Percentiles rank a stretch among this genome's conserved stretches.
phyloP scores from a whole-genome alignment of 2,329 filamentous ascomycete species.

The Akanthomyces dipterigenus region DNA sequence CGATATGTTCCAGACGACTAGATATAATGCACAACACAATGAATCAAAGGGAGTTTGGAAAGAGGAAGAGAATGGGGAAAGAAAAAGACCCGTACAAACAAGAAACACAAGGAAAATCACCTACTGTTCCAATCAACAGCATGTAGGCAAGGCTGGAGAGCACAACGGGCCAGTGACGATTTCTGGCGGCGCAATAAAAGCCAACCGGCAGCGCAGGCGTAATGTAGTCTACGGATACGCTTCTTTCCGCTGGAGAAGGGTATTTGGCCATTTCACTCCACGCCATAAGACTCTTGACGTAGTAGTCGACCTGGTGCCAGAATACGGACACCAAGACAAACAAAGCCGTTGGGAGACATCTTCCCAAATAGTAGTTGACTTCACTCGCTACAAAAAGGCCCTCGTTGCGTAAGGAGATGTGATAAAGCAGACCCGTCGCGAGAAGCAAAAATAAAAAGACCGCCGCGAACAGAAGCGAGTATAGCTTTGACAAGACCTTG shows the following conservation, averaged over 20 bases:
- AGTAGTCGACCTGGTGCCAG: constrained; percentile 26
- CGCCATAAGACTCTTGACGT: constrained; percentile 21
- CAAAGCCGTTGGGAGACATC: constrained; percentile 20
- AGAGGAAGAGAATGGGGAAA: no score
- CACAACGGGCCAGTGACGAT: constrained; percentile 20
- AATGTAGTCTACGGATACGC: constrained; percentile 24
- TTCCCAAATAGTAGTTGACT: constrained; percentile 18
- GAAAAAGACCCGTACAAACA: no score
- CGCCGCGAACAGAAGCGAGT: constrained; percentile 16
- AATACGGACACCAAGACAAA: constrained; percentile 20
- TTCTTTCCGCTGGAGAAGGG: constrained; percentile 14
- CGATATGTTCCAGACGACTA: no score
- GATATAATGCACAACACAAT: no score
- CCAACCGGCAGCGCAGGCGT: constrained; percentile 20
- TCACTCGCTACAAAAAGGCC: constrained; percentile 18
- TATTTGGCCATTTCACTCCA: constrained; percentile 22
- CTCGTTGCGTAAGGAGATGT: constrained; percentile 17
- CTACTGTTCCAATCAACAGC: constrained; percentile 22
- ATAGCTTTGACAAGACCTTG: constrained; percentile 16
- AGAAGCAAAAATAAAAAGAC: constrained; percentile 18
- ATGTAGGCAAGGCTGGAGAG: constrained; percentile 20
- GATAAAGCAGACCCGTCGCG: constrained; percentile 16
- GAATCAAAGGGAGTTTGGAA: no score
- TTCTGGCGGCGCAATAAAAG: constrained; percentile 20
- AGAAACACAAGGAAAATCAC: neutral